phyloP scores from a whole-genome alignment of 2,329 filamentous ascomycete species.

The Cercospora canescens region DNA sequence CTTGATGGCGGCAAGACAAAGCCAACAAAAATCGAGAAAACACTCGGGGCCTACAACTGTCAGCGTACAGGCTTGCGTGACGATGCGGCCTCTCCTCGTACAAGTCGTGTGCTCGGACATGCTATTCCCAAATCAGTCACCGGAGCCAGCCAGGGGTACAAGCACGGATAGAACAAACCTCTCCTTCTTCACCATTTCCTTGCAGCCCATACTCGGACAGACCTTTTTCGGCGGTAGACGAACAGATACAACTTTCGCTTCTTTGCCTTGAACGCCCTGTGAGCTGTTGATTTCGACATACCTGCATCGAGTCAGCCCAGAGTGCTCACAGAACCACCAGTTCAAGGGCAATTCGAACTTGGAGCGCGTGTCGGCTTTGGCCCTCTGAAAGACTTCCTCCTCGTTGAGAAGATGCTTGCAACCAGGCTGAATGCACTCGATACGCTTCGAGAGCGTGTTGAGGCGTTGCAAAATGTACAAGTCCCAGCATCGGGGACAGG shows the following conservation, averaged over 20 bases:
- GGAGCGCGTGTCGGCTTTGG: not conserved
- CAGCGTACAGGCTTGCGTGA: too few species aligned
- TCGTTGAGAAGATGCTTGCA: not conserved
- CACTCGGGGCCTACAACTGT: not conserved
- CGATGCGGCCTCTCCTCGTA: too few species aligned
- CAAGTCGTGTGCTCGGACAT: not conserved
- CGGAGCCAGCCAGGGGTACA: not conserved
- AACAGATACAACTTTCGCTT: too few species aligned
- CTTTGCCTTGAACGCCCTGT: not conserved
- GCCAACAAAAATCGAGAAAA: not conserved
- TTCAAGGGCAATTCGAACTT: not conserved
- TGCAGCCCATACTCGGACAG: not conserved
- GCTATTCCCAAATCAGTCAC: not conserved
- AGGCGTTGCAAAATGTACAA: not conserved
- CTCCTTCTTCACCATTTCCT: not conserved
- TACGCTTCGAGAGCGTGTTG: not conserved
- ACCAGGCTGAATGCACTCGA: not conserved
- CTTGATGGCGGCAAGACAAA: not conserved
- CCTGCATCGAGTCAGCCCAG: not conserved
- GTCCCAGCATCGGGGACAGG: not conserved
- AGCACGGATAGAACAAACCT: not conserved
- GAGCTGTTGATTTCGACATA: not conserved
- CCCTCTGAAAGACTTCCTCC: not conserved
- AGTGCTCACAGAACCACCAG: not conserved
- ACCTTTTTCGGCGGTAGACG: not conserved